Evolutionary conservation across 2,329 filamentous ascomycete species (phyloP).

Genomic region (Sporothrix curviconia): DNA sequence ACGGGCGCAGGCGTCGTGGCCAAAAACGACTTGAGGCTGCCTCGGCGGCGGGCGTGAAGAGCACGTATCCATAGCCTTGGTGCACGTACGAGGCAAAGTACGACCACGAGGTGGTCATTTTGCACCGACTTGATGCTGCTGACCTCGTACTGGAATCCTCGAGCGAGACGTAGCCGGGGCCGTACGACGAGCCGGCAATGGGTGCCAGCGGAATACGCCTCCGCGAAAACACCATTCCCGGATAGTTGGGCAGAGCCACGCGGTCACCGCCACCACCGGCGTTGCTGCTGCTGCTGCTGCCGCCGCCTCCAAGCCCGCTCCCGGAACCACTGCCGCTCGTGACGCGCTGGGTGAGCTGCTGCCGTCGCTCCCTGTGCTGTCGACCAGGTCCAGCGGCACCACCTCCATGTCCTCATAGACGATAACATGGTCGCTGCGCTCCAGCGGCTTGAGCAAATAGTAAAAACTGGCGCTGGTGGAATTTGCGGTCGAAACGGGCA

Average conservation of each 20-base stretch:
- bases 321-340: not conserved
- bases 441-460: slow-evolving; percentile 60
- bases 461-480: slow-evolving; percentile 65
- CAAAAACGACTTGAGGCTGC: slow-evolving; percentile 61
- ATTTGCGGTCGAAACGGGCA: slow-evolving; percentile 59
- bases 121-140: slow-evolving; percentile 51
- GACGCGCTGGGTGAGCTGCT: not conserved
- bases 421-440: slow-evolving; percentile 49
- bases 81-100: slow-evolving; percentile 66
- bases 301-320: slow-evolving; percentile 4
- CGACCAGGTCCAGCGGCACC: slow-evolving; percentile 61
- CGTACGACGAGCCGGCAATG: slow-evolving; percentile 12
- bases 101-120: slow-evolving; percentile 63
- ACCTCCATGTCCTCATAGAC: slow-evolving; percentile 62
- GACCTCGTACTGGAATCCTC: slow-evolving; percentile 57
- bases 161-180: slow-evolving; percentile 36
- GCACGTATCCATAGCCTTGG: slow-evolving; percentile 55
- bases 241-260: slow-evolving; percentile 57
- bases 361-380: slow-evolving; percentile 36
- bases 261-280: slow-evolving; percentile 33
- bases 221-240: slow-evolving; percentile 51
- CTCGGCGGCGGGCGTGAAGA: slow-evolving; percentile 63
- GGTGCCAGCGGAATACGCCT: slow-evolving; percentile 49
- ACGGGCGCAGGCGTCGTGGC: slow-evolving; percentile 55
- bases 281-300: not conserved